Conservation (phyloP, 768 basidiomycete species). For the Naganishia randhawae region DNA sequence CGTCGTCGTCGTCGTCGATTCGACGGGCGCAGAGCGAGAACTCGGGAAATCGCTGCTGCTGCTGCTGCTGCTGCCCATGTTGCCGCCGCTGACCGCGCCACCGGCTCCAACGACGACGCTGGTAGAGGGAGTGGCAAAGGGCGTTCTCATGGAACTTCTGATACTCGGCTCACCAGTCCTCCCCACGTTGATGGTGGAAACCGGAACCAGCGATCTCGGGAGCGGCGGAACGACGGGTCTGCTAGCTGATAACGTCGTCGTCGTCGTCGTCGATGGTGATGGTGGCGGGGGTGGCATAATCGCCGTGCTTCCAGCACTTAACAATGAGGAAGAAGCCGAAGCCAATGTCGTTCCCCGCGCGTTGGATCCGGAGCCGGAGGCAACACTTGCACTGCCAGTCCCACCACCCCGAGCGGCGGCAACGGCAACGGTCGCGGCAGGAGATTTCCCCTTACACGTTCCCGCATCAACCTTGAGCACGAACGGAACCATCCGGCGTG, state of each 20-base stretch:
- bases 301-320: not conserved
- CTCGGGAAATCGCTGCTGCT: too few species aligned
- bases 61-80: too few species aligned
- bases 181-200: not conserved
- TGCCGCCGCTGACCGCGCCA: not conserved
- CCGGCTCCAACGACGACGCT: not conserved
- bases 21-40: not conserved
- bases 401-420: not conserved
- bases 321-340: too few species aligned
- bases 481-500: constrained; percentile 10
- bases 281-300: not conserved
- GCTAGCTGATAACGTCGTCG: not conserved
- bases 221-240: not conserved
- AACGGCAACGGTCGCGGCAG: not conserved
- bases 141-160: constrained; percentile 3
- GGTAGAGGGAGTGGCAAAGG: not conserved
- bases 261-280: not conserved
- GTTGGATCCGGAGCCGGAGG: too few species aligned
- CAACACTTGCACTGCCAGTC: not conserved
- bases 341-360: too few species aligned
- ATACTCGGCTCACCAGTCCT: constrained; percentile 11
- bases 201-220: not conserved
- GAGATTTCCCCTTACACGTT: not conserved
- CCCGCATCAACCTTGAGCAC: not conserved
- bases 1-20: not conserved